phyloP scores from a whole-genome alignment of 192 early-diverging fungal species.

The Umbelopsis ramanniana region DNA sequence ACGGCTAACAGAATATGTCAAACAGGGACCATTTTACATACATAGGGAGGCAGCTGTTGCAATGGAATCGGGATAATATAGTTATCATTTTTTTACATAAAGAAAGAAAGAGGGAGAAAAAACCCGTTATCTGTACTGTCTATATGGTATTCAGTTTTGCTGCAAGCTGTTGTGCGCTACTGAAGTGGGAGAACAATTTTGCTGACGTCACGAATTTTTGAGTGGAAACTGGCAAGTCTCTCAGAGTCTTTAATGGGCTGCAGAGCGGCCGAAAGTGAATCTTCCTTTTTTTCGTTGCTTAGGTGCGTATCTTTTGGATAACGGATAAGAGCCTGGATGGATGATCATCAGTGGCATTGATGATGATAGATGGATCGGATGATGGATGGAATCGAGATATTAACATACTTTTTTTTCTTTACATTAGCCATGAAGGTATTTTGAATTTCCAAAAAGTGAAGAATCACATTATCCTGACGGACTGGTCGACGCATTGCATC shows the following conservation, averaged over 20 bases:
- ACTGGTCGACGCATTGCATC: not conserved
- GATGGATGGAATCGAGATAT: not conserved
- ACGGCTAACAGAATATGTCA: conserved; percentile 34
- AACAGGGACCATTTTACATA: conserved; percentile 43
- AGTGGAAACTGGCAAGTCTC: too few species aligned
- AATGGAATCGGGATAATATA: conserved; percentile 37
- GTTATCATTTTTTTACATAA: not conserved
- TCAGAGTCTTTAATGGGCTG: not conserved
- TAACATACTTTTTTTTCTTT: not conserved
- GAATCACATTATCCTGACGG: not conserved
- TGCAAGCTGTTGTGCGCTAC: not conserved
- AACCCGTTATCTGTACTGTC: too few species aligned
- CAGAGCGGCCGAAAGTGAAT: not conserved
- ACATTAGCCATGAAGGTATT: conserved; percentile 22
- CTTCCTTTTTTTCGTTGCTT: conserved; percentile 23
- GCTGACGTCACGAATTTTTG: not conserved
- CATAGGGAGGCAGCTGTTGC: conserved; percentile 32
- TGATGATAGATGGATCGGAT: conserved; percentile 2
- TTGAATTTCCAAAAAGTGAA: not conserved
- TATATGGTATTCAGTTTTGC: not conserved
- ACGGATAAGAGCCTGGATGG: not conserved
- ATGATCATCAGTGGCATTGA: not conserved
- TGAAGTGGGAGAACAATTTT: not conserved
- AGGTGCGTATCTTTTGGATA: not conserved
- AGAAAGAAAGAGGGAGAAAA: not conserved